A percentile compares a stretch with the other conserved stretches of the same genome.
Evolutionary conservation across 2,329 filamentous ascomycete species (phyloP).

Genomic region (Teratosphaeria epicoccoides): DNA sequence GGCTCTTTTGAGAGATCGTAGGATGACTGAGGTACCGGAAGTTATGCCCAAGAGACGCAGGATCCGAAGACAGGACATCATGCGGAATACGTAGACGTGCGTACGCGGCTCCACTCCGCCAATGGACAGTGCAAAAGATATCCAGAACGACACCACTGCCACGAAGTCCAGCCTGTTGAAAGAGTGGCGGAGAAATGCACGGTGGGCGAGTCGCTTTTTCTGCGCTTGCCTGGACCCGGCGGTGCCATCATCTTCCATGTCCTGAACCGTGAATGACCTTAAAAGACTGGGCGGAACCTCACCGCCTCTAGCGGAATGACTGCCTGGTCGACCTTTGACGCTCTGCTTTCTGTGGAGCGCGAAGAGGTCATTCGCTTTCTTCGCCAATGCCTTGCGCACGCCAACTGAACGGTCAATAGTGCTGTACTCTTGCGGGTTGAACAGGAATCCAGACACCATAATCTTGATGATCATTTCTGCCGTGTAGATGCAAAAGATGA

Average conservation of each 20-base stretch:
- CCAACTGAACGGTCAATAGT: constrained; percentile 73
- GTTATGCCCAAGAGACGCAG: constrained; percentile 83
- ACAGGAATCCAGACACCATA: constrained; percentile 84
- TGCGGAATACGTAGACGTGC: constrained; percentile 83
- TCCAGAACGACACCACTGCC: constrained; percentile 91
- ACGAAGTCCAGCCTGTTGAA: constrained; percentile 95
- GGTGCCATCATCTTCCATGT: constrained; percentile 22
- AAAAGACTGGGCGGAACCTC: constrained; percentile 21
- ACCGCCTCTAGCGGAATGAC: background rate
- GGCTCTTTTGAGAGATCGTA: constrained; percentile 90
- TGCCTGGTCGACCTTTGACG: constrained; percentile 34
- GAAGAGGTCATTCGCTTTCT: constrained; percentile 70
- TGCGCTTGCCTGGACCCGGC: constrained; percentile 65
- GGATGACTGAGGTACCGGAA: constrained; percentile 86
- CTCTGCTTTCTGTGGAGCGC: constrained; percentile 68
- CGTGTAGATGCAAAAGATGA: constrained; percentile 80
- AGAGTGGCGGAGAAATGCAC: constrained; percentile 85
- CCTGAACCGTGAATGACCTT: constrained; percentile 29
- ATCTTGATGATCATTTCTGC: constrained; percentile 72
- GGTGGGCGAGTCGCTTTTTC: constrained; percentile 72
- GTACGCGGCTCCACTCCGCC: constrained; percentile 56
- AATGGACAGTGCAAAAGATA: constrained; percentile 66
- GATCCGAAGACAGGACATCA: constrained; percentile 92
- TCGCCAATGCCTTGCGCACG: constrained; percentile 59
- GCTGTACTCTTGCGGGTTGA: constrained; percentile 87